A percentile compares a stretch with the other conserved stretches of the same genome.
These are phyloP conservation scores for Talaromyces sp. DNA, from an alignment of 2,329 filamentous ascomycete genomes.

Conservation along the genomic window DNA sequence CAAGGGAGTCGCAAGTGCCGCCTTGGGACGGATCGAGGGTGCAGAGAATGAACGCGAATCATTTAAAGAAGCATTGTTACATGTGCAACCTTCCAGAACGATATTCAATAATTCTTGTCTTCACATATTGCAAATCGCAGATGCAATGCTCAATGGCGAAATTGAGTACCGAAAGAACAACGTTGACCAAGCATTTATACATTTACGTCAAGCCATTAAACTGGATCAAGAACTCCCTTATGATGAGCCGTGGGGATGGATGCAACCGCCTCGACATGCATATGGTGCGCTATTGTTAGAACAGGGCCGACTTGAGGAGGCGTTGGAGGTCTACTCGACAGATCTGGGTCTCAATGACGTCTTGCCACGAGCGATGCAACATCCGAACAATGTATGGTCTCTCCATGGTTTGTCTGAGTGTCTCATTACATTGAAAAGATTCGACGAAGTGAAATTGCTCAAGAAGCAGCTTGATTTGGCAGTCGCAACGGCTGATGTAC, in stretches of 20 bases:
- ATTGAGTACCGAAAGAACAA: constrained; percentile 61
- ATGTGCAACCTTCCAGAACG: constrained; percentile 57
- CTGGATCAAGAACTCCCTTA: constrained; percentile 60
- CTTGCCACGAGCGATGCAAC: constrained; percentile 59
- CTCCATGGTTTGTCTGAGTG: constrained; percentile 69
- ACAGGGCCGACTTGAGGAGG: constrained; percentile 53
- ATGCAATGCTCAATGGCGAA: constrained; percentile 59
- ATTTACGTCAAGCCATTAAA: constrained; percentile 54
- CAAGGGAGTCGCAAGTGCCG: constrained; percentile 61
- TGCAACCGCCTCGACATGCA: constrained; percentile 64
- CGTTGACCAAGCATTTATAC: constrained; percentile 54
- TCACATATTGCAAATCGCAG: constrained; percentile 59
- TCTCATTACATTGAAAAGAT: constrained; percentile 50
- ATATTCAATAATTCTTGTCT: constrained; percentile 63
- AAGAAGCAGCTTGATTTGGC: constrained; percentile 49
- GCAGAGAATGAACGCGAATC: constrained; percentile 39
- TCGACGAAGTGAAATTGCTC: constrained; percentile 44
- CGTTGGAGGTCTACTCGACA: constrained; percentile 52
- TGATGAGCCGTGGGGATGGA: constrained; percentile 69
- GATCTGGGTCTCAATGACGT: constrained; percentile 57
- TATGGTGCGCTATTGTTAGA: constrained; percentile 63
- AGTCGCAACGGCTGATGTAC: constrained; percentile 56
- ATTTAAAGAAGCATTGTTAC: constrained; percentile 50
- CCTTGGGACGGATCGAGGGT: constrained; percentile 49
- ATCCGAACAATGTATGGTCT: constrained; percentile 70